These are phyloP conservation scores for Phytophthora fragariaefolia DNA, from an alignment of 352 stramenopile species.

Conservation along the genomic window DNA sequence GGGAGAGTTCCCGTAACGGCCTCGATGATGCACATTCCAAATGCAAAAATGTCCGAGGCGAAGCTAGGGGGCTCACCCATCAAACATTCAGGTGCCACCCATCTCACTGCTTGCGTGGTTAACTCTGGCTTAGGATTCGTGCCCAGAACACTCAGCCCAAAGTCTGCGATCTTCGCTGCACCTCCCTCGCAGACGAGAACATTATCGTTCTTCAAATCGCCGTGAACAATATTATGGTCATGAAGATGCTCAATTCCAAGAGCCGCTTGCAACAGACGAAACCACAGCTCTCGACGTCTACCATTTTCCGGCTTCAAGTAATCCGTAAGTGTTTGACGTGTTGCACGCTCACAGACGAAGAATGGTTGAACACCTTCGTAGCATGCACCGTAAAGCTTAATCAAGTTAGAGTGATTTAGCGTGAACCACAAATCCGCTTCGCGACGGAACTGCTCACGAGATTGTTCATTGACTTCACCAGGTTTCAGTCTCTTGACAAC, in stretches of 20 bases:
- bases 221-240: constrained; percentile 39
- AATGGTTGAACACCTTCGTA: constrained; percentile 32
- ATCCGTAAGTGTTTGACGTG: constrained; percentile 22
- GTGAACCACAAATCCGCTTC: constrained; percentile 40
- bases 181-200: constrained; percentile 36
- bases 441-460: constrained; percentile 24
- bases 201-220: constrained; percentile 43
- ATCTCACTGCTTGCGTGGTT: constrained; percentile 27
- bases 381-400: constrained; percentile 41
- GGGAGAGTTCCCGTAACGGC: constrained; percentile 23
- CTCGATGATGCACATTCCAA: constrained; percentile 51
- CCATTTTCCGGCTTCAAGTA: constrained; percentile 32
- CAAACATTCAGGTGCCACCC: constrained; percentile 41
- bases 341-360: constrained; percentile 41
- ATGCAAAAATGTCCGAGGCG: constrained; percentile 43
- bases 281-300: constrained; percentile 33
- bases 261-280: constrained; percentile 35
- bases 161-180: constrained; percentile 41
- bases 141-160: constrained; percentile 32
- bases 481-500: constrained; percentile 36
- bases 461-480: constrained; percentile 13
- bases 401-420: constrained; percentile 41
- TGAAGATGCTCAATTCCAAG: constrained; percentile 43
- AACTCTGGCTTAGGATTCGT: constrained; percentile 12
- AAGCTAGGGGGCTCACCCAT: constrained; percentile 18